Percentiles rank a stretch among this genome's conserved stretches.
These are phyloP conservation scores for Komagataella populi DNA, from an alignment of 805 yeast genomes.

Conservation along the genomic window DNA sequence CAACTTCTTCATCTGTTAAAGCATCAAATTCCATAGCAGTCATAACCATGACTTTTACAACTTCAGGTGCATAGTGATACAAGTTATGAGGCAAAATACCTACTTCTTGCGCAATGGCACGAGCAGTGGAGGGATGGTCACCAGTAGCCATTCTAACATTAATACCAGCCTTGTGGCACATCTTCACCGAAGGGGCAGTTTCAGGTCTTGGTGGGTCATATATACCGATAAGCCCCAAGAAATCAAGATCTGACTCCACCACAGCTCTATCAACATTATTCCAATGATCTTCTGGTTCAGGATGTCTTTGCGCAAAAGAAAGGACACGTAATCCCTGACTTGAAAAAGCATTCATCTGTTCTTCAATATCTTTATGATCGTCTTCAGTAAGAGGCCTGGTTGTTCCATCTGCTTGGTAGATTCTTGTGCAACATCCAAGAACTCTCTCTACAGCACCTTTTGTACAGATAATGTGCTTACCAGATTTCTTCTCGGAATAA, in stretches of 20 bases:
- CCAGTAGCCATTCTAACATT: conserved; percentile 77
- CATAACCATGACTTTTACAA: conserved; percentile 58
- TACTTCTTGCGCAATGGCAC: conserved; percentile 70
- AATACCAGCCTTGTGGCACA: conserved; percentile 64
- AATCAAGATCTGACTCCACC: conserved; percentile 40
- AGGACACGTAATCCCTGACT: conserved; percentile 59
- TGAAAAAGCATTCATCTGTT: conserved; percentile 45
- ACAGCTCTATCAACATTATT: conserved; percentile 20
- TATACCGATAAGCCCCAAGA: conserved; percentile 62
- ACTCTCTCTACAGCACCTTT: conserved; percentile 75
- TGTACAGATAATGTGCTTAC: conserved; percentile 23
- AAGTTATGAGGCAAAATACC: conserved; percentile 58
- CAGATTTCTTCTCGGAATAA: conserved; percentile 22
- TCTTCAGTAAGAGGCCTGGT: conserved; percentile 23
- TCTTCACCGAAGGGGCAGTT: conserved; percentile 48
- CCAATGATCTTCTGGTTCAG: conserved; percentile 16
- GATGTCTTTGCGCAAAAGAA: conserved; percentile 44
- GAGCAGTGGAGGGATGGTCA: conserved; percentile 69
- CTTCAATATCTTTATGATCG: conserved; percentile 28
- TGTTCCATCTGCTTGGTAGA: conserved; percentile 25
- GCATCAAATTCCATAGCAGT: conserved; percentile 61
- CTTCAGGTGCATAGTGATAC: conserved; percentile 37
- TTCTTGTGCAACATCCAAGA: conserved; percentile 36
- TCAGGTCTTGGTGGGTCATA: conserved; percentile 73
- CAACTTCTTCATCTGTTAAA: conserved; percentile 47